A percentile compares a stretch with the other conserved stretches of the same genome.
Conservation (phyloP, 2,329 filamentous ascomycete species). For the Keithomyces neogunnii region DNA sequence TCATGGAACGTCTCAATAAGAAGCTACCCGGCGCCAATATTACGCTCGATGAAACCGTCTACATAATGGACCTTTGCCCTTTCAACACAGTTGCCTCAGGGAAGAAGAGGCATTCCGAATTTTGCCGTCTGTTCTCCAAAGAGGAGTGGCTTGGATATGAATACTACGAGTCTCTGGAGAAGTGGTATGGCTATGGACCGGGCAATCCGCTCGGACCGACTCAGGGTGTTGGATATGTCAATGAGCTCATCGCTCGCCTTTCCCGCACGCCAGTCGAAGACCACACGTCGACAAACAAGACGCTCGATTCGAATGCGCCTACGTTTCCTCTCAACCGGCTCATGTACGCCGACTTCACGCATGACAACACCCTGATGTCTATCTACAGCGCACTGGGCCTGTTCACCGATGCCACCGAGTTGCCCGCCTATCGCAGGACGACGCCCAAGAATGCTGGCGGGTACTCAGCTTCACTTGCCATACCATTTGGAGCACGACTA, state of each 20-base stretch:
- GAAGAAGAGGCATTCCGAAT: slow-evolving; percentile 47
- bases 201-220: slow-evolving; percentile 75
- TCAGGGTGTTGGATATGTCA: slow-evolving; percentile 80
- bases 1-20: slow-evolving; percentile 60
- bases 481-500: slow-evolving; percentile 72
- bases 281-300: slow-evolving; percentile 67
- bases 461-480: slow-evolving; percentile 68
- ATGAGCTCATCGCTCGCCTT: slow-evolving; percentile 77
- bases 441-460: slow-evolving; percentile 49
- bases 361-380: slow-evolving; percentile 79
- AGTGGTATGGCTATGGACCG: slow-evolving; percentile 74
- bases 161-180: slow-evolving; percentile 71
- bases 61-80: slow-evolving; percentile 82
- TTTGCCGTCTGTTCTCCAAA: slow-evolving; percentile 67
- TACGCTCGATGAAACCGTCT: slow-evolving; percentile 51
- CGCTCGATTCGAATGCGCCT: slow-evolving; percentile 55
- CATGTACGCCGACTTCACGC: slow-evolving; percentile 84
- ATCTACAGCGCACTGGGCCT: slow-evolving; percentile 71
- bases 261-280: slow-evolving; percentile 62
- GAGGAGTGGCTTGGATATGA: slow-evolving; percentile 72
- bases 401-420: slow-evolving; percentile 55
- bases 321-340: slow-evolving; percentile 65
- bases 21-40: slow-evolving; percentile 62
- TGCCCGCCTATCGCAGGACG: slow-evolving; percentile 42
- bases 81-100: slow-evolving; percentile 67